Base-by-base conservation (phyloP, 441 rosid species). In the Biscutella laevigata region DNA sequence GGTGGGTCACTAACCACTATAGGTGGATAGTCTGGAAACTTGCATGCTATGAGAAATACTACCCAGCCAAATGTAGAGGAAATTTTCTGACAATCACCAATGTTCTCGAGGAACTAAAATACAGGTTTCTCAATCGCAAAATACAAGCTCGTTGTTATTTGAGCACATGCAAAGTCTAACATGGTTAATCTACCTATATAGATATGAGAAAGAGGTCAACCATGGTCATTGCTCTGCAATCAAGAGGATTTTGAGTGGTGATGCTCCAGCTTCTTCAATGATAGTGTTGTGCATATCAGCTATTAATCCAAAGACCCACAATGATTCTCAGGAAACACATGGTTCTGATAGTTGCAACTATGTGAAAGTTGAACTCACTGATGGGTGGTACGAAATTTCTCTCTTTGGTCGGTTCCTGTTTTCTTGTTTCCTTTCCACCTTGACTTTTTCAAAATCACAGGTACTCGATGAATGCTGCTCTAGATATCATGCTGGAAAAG, bases 11-110 rank as follows among this genome's bases (percentile, higher is more conserved):
- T 45, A 92, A 92, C 75, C 98, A 92, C 67, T 85, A 83, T 71
- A 83, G 76, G 74, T 88, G 91, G 96, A 83, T 92, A 73, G 82
- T 92, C 42, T 92, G 98, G 98, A 92, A 92, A 73, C 86, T 92
- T 57, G 86, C 76, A 38, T 73, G 86, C 64, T 92, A 88, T 51
- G 96, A 82, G 53, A 81, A 75, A 74, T 34, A 39, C 58, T 69
- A 66, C 65, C 80, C 80, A 28, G 54, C 35, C 57, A 81, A 74
- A 68, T 57, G 62, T 59, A 61, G 61, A 57, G 53, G 80, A 48
- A 87, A 75, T 3, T 75, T 81, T 78, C 71, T 87, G 66, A 81
- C 94, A 5, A 36, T 81, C 55, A 41, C 76, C 73, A 84, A 77
- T 82, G 78, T 87, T 62, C 73, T 84, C 16, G 94, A 87, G 69